Base-by-base conservation (phyloP, 2,329 filamentous ascomycete species). In the Thelonectria blattea region DNA sequence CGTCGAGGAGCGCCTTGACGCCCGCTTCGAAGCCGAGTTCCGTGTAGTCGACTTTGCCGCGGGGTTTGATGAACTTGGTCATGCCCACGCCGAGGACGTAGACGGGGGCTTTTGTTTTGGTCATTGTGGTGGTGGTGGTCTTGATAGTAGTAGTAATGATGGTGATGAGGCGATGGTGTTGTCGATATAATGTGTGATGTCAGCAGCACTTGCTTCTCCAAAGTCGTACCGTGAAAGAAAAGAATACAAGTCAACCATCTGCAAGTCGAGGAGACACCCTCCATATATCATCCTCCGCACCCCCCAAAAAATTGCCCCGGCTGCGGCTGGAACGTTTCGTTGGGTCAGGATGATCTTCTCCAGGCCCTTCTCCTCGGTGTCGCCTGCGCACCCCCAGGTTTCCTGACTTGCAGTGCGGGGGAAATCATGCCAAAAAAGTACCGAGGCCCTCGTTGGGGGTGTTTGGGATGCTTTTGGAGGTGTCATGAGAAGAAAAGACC, bases 51-150 rank as follows among this genome's bases (percentile, higher is more conserved):
- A 96, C 91, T 76, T 94, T 94, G 75, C 92, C 92, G 58, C 93
- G 88, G 43, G 93, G 93, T 83, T 97, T 97, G 86, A 97, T 94
- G 85, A 98, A 98, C 80, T 96, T 96, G 80, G 94, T 98, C 92
- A 98, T 95, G 81, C 94, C 94, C 69, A 98, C 95, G 81, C 94
- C 94, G 62, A 98, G 88, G 74, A 98, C 91, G 83, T 98, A 98
- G 83, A 81, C 82, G 61, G 83, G 82, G 55, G 81, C 76, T 70
- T 82, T 83, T 68, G 79, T 74, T 66, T 81, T 81, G 71, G 81
- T 75, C 83, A 85, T 85, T 58, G 60, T 75, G 66, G 53, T 15
- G 34, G 3, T 58, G 49, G 41, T 17, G 43, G 47, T 55, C n/a
- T n/a, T n/a, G n/a, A n/a, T n/a, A n/a, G n/a, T n/a, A n/a, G n/a